Base-by-base conservation (phyloP, 441 rosid genomes). In the Corymbia calophylla region DNA sequence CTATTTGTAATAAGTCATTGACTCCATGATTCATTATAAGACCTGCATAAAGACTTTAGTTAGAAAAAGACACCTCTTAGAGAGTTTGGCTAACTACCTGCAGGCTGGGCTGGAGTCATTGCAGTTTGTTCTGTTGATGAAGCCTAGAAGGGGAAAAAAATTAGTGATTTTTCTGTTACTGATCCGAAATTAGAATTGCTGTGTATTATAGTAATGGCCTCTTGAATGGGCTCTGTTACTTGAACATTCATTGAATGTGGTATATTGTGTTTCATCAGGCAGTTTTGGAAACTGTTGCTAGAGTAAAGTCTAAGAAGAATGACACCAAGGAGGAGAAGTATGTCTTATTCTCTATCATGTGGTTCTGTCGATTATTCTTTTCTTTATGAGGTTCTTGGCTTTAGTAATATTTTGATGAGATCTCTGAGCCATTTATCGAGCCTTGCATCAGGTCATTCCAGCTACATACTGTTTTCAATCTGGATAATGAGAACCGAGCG, bases 321-420 rank as follows among this genome's bases (percentile, higher is more conserved):
- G 99, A 97, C 62, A 96, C 97, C 91, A 95, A 95, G 93, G 99
- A 97, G 88, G 99, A 96, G 87, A 96, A 95, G 99, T 97, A 94
- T 91, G 97, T 95, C 56, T 91, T 89, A 54, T 92, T 86, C 53
- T 55, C 51, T 60, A 86, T 32, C 13, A 55, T 19, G 29, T 15
- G 6, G 44, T 86, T 53, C 23, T 86, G 88, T 13, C 49, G 25
- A 32, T 39, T 7, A 53, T n/a, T 55, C 62, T 86, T 35, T 25
- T 47, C 14, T 31, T 31, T 55, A 32, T 35, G 27, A 51, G 58
- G 49, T 49, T 4, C 49, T 86, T 39, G 25, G 88, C n/a, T 19
- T 25, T n/a, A 32, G 49, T 56, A 86, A 73, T 39, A 73, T 44
- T 60, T 87, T 39, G 87, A 29, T 44, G 88, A 73, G 88, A 92